Conservation (phyloP, 2,329 filamentous ascomycete species). For the Botrytis squamosa region DNA sequence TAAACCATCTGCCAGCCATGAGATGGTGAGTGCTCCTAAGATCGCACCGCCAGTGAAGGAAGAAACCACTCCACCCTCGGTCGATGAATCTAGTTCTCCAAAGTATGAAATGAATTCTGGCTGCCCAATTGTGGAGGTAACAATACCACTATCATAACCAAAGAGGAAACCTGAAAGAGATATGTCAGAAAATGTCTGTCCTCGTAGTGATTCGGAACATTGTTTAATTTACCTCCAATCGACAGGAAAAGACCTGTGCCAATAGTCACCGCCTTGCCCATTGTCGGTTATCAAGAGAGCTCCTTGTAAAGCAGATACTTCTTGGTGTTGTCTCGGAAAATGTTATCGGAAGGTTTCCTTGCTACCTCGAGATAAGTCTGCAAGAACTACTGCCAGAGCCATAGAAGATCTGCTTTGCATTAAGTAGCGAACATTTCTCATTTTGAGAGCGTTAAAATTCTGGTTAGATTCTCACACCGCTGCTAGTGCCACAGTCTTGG, state of each 20-base stretch:
- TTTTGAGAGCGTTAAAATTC: neutral
- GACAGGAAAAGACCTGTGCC: neutral
- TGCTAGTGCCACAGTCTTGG: neutral
- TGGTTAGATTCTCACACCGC: neutral
- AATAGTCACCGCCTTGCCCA: neutral
- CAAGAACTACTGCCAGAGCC: neutral
- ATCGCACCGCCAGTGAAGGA: slow-evolving; percentile 78
- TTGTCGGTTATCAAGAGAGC: neutral
- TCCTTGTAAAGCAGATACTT: neutral
- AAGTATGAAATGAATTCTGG: neutral
- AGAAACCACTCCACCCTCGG: neutral
- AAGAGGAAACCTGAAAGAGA: neutral
- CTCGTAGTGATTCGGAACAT: neutral
- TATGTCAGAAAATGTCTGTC: neutral
- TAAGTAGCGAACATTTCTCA: neutral
- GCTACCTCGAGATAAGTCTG: neutral
- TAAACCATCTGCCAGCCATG: slow-evolving; percentile 41
- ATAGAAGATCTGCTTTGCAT: neutral
- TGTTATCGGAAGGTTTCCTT: neutral
- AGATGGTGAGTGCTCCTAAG: slow-evolving; percentile 55
- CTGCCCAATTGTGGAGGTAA: neutral
- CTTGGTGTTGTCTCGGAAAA: neutral
- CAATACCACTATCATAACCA: neutral
- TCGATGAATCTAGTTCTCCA: neutral
- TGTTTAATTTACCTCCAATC: neutral